Conservation (phyloP, 257 asterid species). For the Avicennia marina region DNA sequence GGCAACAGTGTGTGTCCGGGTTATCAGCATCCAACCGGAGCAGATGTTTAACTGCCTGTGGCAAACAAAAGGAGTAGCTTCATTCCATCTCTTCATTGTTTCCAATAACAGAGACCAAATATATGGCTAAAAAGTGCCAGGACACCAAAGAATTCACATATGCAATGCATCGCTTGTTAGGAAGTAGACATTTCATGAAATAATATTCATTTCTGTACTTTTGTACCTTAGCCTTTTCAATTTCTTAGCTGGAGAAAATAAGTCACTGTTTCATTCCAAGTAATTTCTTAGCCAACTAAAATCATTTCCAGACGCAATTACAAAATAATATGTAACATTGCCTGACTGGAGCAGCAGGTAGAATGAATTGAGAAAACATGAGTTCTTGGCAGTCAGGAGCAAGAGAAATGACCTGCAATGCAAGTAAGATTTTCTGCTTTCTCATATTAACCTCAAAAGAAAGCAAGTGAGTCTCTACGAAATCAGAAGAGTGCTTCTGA, state of each 20-base stretch:
- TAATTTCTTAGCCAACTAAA: background rate
- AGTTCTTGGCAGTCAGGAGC: background rate
- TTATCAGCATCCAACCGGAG: slow-evolving; percentile 64
- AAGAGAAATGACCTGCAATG: slow-evolving; percentile 61
- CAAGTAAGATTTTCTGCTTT: slow-evolving; percentile 71
- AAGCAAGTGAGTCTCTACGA: slow-evolving; percentile 73
- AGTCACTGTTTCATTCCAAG: too few relatives aligned
- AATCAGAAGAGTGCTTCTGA: slow-evolving; percentile 83
- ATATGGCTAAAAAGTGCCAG: background rate
- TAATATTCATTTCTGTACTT: too few relatives aligned
- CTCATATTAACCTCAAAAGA: slow-evolving; percentile 92
- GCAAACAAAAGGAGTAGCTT: slow-evolving; percentile 18
- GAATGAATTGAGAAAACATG: slow-evolving; percentile 5
- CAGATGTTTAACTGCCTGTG: slow-evolving; percentile 87
- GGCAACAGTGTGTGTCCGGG: slow-evolving; percentile 79
- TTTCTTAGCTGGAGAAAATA: too few relatives aligned
- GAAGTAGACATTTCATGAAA: too few relatives aligned
- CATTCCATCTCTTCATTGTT: slow-evolving; percentile 14
- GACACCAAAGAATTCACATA: background rate
- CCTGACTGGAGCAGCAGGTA: slow-evolving; percentile 6
- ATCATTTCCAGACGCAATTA: slow-evolving; percentile 6
- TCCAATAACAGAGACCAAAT: background rate
- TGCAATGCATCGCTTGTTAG: too few relatives aligned
- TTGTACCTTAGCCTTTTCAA: too few relatives aligned
- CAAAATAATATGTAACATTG: slow-evolving; percentile 4